Evolutionary conservation across 257 asterid species (phyloP).

Genomic region (Haberlea rhodopensis): DNA sequence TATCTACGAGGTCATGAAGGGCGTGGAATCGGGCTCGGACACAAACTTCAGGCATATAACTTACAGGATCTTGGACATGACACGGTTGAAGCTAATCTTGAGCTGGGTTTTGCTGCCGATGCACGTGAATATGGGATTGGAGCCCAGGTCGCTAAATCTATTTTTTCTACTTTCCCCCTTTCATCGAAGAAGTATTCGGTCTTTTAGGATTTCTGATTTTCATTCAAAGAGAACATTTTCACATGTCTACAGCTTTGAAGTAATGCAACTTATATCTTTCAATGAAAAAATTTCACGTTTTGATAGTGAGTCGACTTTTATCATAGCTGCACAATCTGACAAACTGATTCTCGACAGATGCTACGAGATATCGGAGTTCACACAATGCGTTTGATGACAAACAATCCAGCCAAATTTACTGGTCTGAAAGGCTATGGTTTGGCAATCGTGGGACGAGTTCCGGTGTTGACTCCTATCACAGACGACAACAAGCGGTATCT

Average conservation of each 20-base stretch:
- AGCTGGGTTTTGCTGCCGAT: slow-evolving; percentile 85
- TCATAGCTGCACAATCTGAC: too few relatives aligned
- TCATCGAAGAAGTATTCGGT: background rate
- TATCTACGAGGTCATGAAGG: slow-evolving; percentile 88
- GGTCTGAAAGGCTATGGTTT: slow-evolving; percentile 79
- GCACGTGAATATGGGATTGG: slow-evolving; percentile 80
- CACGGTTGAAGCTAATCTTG: slow-evolving; percentile 80
- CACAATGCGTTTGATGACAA: slow-evolving; percentile 85
- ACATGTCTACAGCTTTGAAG: too few relatives aligned
- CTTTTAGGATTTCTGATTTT: too few relatives aligned
- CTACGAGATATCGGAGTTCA: slow-evolving; percentile 70
- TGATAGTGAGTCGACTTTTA: too few relatives aligned
- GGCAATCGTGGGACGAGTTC: slow-evolving; percentile 78
- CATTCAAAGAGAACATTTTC: too few relatives aligned
- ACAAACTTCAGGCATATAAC: slow-evolving; percentile 76
- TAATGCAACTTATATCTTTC: too few relatives aligned
- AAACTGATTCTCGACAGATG: slow-evolving; percentile 43
- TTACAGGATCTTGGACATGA: slow-evolving; percentile 84
- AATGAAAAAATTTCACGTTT: too few relatives aligned
- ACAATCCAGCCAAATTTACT: slow-evolving; percentile 76
- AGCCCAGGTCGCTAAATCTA: slow-evolving; percentile 55
- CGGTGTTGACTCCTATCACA: slow-evolving; percentile 71
- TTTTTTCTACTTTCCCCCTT: background rate
- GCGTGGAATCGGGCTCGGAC: slow-evolving; percentile 80
- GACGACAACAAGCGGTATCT: slow-evolving; percentile 73